phyloP scores from a whole-genome alignment of 345 rosid genomes.

The Brassica nigra region DNA sequence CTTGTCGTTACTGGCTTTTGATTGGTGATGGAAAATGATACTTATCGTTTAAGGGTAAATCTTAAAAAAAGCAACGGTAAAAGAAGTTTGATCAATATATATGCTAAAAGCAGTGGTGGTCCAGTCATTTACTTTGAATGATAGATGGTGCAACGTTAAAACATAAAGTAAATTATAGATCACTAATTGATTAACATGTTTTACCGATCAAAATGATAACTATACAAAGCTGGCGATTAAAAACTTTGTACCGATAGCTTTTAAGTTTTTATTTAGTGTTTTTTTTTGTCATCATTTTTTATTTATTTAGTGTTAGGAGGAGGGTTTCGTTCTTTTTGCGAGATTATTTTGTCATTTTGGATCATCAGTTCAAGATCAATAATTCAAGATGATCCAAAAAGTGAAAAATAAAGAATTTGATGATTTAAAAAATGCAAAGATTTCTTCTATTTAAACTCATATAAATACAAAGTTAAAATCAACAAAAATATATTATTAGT shows the following conservation, averaged over 20 bases:
- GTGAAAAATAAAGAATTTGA: background rate
- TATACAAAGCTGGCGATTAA: background rate
- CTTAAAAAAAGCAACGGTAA: background rate
- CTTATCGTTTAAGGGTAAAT: background rate
- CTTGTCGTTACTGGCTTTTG: background rate
- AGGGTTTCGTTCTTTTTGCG: background rate
- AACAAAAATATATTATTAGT: no score
- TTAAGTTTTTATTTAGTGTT: no score
- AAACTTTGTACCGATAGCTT: background rate
- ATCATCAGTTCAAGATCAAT: background rate
- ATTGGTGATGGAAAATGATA: background rate
- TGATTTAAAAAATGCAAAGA: background rate
- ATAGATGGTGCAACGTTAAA: background rate
- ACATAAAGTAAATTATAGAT: background rate
- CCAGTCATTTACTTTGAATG: background rate
- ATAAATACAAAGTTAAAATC: no score
- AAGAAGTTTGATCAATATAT: background rate
- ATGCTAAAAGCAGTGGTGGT: background rate
- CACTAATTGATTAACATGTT: background rate
- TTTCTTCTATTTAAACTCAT: no score
- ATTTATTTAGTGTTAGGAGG: background rate
- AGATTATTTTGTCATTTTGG: background rate
- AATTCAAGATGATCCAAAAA: background rate
- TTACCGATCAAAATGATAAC: background rate
- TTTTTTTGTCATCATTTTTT: no score